Conservation (phyloP, 169 alveolate species). For the Plasmodium vivax region DNA sequence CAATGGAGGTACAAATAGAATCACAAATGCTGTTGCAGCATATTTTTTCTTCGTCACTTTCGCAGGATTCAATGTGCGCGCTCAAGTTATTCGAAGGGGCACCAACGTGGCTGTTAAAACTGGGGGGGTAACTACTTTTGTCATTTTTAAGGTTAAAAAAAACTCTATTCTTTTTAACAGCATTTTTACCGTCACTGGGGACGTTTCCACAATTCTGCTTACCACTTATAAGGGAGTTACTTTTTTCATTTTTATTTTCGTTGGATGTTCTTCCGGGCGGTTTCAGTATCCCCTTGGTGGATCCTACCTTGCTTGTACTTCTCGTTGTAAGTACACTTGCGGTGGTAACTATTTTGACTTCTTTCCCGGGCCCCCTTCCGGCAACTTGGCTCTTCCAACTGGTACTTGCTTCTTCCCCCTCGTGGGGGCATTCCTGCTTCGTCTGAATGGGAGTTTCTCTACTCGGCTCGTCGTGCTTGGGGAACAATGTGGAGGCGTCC, state of each 20-base stretch:
- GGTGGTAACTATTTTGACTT: background rate
- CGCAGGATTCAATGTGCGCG: background rate
- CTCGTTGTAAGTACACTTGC: constrained; percentile 3
- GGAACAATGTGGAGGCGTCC: background rate
- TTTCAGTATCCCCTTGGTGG: constrained; percentile 42
- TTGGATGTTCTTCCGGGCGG: constrained; percentile 7
- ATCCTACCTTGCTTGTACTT: constrained; percentile 6
- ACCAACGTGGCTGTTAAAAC: constrained; percentile 13
- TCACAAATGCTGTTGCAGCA: constrained; percentile 47
- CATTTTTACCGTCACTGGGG: constrained; percentile 1
- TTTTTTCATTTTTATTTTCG: constrained; percentile 20
- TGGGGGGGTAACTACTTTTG: constrained; percentile 11
- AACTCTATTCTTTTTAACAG: constrained; percentile 39
- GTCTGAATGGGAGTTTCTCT: background rate
- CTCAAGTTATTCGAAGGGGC: constrained; percentile 2
- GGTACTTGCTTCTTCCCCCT: background rate
- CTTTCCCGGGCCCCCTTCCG: background rate
- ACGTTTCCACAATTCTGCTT: constrained; percentile 19
- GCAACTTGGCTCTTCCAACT: background rate
- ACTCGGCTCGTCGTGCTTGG: background rate
- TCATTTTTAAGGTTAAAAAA: constrained; percentile 50
- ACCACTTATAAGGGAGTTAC: background rate
- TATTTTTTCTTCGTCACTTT: constrained; percentile 23
- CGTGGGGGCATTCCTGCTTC: background rate
- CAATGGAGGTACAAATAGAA: constrained; percentile 67